A percentile compares a stretch with the other conserved stretches of the same genome.
These are phyloP conservation scores for Acer campestre DNA, from an alignment of 345 rosid species.

Conservation along the genomic window DNA sequence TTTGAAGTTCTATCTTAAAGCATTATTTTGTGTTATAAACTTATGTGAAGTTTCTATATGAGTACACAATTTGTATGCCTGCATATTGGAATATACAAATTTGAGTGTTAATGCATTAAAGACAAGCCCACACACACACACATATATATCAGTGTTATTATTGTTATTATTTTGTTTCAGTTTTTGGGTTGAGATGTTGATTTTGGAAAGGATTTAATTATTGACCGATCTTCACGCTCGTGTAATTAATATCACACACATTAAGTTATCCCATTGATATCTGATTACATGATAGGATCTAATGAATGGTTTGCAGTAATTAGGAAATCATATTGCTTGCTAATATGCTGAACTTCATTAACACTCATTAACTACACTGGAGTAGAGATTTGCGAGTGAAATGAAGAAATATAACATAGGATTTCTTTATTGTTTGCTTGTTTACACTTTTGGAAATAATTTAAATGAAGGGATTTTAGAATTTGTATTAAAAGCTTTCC, in stretches of 20 bases:
- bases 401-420: background rate
- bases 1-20: background rate
- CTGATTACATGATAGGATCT: background rate
- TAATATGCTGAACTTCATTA: background rate
- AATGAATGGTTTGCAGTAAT: background rate
- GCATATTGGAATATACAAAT: background rate
- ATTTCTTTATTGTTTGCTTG: background rate
- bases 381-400: background rate
- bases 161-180: background rate
- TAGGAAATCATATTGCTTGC: background rate
- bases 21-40: background rate
- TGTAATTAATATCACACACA: background rate
- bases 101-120: slow-evolving; percentile 2
- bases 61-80: background rate
- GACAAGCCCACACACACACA: background rate
- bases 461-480: background rate
- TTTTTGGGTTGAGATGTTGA: background rate
- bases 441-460: background rate
- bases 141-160: background rate
- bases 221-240: background rate
- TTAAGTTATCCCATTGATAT: background rate
- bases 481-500: background rate
- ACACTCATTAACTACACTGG: background rate
- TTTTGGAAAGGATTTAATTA: background rate
- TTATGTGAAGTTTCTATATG: background rate